Conservation (phyloP, 2,329 filamentous ascomycete species). For the Monosporascus sp. region DNA sequence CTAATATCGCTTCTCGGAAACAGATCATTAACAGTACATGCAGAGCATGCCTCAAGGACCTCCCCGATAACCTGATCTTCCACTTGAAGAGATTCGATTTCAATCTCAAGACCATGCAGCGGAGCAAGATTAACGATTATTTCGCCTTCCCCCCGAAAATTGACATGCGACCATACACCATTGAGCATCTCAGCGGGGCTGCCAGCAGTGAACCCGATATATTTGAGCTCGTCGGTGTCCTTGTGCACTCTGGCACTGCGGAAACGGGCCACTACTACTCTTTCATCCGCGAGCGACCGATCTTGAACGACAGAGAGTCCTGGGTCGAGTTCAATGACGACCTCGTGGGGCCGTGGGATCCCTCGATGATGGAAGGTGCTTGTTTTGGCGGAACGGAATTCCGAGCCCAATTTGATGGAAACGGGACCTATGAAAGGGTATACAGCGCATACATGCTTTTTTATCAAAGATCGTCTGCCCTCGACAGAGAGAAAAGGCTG, state of each 20-base stretch:
- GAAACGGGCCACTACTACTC: slow-evolving; percentile 98
- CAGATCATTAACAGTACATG: slow-evolving; percentile 2
- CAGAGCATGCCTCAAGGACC: slow-evolving; percentile 83
- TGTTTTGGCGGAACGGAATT: slow-evolving; percentile 75
- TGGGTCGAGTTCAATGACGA: slow-evolving; percentile 98
- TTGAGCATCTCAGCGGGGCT: slow-evolving; percentile 72
- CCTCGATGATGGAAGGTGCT: slow-evolving; percentile 63
- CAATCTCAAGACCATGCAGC: slow-evolving; percentile 68
- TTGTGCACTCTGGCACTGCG: slow-evolving; percentile 88
- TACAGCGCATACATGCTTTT: slow-evolving; percentile 98
- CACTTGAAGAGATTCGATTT: slow-evolving; percentile 88
- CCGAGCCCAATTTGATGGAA: slow-evolving; percentile 41
- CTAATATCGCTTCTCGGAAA: not conserved
- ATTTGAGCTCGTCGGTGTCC: slow-evolving; percentile 90
- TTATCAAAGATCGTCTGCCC: slow-evolving; percentile 74
- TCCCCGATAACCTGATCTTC: slow-evolving; percentile 92
- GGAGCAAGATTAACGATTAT: slow-evolving; percentile 92
- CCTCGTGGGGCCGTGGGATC: slow-evolving; percentile 72
- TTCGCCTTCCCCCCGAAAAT: slow-evolving; percentile 83
- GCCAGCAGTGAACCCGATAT: slow-evolving; percentile 59
- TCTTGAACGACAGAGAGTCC: slow-evolving; percentile 37
- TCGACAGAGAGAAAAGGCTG: slow-evolving; percentile 48
- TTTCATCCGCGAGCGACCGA: slow-evolving; percentile 77
- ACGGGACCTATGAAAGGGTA: slow-evolving; percentile 57
- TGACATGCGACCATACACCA: slow-evolving; percentile 84